Conservation (phyloP, 75 land plant species). For the Picea sitchensis region DNA sequence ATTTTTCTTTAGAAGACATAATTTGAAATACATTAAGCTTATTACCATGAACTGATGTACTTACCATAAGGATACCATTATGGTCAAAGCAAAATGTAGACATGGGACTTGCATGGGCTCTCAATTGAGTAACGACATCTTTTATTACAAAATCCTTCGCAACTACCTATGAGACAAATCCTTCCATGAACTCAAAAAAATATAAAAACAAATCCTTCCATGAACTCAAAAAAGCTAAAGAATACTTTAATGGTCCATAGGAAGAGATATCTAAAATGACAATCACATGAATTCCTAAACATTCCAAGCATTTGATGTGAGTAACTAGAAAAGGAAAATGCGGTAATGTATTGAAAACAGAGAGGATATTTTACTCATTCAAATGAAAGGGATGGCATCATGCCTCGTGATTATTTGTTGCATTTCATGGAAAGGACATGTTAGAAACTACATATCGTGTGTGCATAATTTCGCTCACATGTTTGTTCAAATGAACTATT, state of each 20-base stretch:
- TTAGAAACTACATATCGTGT: too few species aligned
- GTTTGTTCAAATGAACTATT: constrained; percentile 28
- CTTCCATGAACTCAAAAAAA: background rate
- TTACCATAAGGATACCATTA: constrained; percentile 90
- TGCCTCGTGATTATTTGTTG: background rate
- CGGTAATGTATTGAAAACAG: background rate
- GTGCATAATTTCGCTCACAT: too few species aligned
- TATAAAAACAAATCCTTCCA: too few species aligned
- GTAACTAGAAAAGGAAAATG: background rate
- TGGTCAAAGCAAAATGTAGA: constrained; percentile 92
- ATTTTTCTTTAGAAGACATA: too few species aligned
- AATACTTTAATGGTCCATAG: background rate
- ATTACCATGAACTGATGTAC: constrained; percentile 86
- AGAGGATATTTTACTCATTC: background rate
- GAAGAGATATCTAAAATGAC: background rate
- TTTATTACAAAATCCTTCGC: constrained; percentile 76
- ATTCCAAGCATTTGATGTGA: background rate
- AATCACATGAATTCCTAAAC: too few species aligned
- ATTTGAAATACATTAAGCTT: constrained; percentile 88
- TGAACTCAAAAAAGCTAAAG: too few species aligned
- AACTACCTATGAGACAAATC: constrained; percentile 58
- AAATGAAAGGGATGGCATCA: background rate
- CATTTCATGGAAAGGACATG: background rate
- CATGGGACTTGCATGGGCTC: constrained; percentile 83
- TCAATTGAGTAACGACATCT: constrained; percentile 70